A percentile compares a stretch with the other conserved stretches of the same genome.
phyloP scores from a whole-genome alignment of 768 basidiomycete species.

The Macrocybe gigantea region DNA sequence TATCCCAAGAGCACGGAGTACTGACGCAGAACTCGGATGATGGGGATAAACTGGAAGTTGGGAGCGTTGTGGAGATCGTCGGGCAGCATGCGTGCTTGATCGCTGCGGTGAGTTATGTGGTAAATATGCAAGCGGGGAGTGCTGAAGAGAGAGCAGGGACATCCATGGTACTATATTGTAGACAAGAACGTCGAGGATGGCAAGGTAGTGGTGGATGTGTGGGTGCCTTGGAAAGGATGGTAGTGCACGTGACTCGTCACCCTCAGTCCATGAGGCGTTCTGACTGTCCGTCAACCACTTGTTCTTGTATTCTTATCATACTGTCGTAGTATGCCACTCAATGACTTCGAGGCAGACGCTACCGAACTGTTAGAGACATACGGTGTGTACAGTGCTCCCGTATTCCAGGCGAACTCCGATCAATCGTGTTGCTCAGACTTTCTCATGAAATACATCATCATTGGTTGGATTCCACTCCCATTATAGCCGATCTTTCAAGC shows the following conservation, averaged over 20 bases:
- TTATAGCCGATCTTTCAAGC: slow-evolving; percentile 3
- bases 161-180: slow-evolving; percentile 82
- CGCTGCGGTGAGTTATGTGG: slow-evolving; percentile 42
- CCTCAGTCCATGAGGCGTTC: neutral
- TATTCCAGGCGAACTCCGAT: slow-evolving; percentile 7
- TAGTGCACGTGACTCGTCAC: slow-evolving; percentile 25
- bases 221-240: slow-evolving; percentile 94
- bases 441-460: slow-evolving; percentile 97
- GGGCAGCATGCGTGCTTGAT: slow-evolving; percentile 87
- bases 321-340: slow-evolving; percentile 40
- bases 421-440: slow-evolving; percentile 58
- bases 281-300: neutral
- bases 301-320: neutral
- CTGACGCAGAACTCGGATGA: slow-evolving; percentile 32
- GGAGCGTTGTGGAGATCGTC: slow-evolving; percentile 63
- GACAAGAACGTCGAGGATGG: slow-evolving; percentile 52
- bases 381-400: slow-evolving; percentile 40
- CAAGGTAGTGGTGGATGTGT: slow-evolving; percentile 65
- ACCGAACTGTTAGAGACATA: slow-evolving; percentile 95
- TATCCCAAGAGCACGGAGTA: slow-evolving; percentile 79
- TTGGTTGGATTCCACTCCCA: slow-evolving; percentile 47
- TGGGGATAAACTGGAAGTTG: slow-evolving; percentile 39
- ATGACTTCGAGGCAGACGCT: slow-evolving; percentile 73
- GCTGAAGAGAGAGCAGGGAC: slow-evolving; percentile 28
- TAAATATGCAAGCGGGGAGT: neutral